Base-by-base conservation (phyloP, 768 basidiomycete species). In the Ramaria rubella region DNA sequence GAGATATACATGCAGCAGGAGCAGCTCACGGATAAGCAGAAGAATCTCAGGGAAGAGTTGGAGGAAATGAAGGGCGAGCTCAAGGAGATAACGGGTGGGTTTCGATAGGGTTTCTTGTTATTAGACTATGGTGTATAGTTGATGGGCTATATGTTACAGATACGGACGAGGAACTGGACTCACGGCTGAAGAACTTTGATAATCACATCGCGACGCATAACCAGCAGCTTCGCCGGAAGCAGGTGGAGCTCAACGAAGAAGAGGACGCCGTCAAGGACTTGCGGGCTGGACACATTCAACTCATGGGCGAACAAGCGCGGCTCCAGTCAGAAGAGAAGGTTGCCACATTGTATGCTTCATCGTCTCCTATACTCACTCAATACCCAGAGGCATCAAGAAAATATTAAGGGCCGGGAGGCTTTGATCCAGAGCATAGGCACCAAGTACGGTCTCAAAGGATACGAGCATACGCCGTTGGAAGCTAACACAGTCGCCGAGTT, bases 1-100 rank as follows among this genome's bases (percentile, higher is more conserved):
- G 90, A 96, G 69, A 77, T 87, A 53, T 94, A 88, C 64, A 70
- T 86, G 54, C 82, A 81, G 62, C 80, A 85, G 21, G 82, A 87
- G 55, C 77, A 74, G 58, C 68, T 90, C 45, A 73, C 83, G 53
- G 76, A 81, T 58, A 80, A 79, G 63, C 86, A 85, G 64, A 66
- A 73, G n/a, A 77, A 81, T 48, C 73, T 82, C 52, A 75, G 86
- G 61, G 69, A 72, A 12, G 85, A 92, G 42, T 74, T 88, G 34
- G 74, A 76, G 1, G 81, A 84, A 27, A 76, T 83, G 5, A 80
- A 78, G 55, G 75, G 82, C 44, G 87, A 79, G 54, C 72, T 89
- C 30, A 78, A 83, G 46, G 83, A 90, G 65, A 69, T 90, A 73
- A 75, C 53, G 89, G 87, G 85, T 55, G 45, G 77, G 65, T 29